Percentiles rank a stretch among this genome's conserved stretches.
phyloP scores from a whole-genome alignment of 2,329 filamentous ascomycete species.

The Alternaria arborescens region DNA sequence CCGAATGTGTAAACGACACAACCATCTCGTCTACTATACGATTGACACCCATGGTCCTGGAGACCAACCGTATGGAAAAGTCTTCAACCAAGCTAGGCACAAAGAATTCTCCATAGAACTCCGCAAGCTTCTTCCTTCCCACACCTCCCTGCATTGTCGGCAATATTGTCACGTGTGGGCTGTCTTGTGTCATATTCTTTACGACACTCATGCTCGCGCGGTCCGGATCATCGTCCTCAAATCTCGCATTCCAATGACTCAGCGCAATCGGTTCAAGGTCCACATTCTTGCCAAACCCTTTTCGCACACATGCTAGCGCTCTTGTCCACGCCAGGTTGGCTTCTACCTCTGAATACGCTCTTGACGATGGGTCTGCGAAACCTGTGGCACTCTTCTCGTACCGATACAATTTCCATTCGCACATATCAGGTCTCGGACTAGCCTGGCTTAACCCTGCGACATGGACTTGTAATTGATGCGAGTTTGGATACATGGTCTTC shows the following conservation, averaged over 20 bases:
- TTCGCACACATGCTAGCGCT: constrained; percentile 50
- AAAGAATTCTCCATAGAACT: constrained; percentile 67
- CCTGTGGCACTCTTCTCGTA: constrained; percentile 51
- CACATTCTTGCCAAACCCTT: constrained; percentile 46
- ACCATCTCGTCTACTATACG: constrained; percentile 68
- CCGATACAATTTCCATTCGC: constrained; percentile 51
- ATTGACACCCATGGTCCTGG: constrained; percentile 64
- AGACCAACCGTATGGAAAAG: constrained; percentile 63
- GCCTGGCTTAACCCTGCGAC: constrained; percentile 50
- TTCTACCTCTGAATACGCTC: constrained; percentile 52
- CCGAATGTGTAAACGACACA: constrained; percentile 64
- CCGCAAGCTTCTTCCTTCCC: constrained; percentile 52
- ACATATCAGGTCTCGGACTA: constrained; percentile 41
- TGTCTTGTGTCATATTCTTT: constrained; percentile 44
- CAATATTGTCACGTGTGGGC: constrained; percentile 49
- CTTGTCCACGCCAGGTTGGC: constrained; percentile 55
- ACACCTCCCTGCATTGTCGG: constrained; percentile 57
- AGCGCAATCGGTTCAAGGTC: constrained; percentile 47
- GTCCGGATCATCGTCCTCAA: constrained; percentile 43
- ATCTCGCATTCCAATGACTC: constrained; percentile 48
- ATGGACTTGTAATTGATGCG: constrained; percentile 52
- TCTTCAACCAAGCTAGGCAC: constrained; percentile 62
- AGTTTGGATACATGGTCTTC: constrained; percentile 50
- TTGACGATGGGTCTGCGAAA: constrained; percentile 54
- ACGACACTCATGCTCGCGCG: constrained; percentile 42